Conservation (phyloP, 192 early-diverging fungal genomes). For the Mortierella hygrophila region DNA sequence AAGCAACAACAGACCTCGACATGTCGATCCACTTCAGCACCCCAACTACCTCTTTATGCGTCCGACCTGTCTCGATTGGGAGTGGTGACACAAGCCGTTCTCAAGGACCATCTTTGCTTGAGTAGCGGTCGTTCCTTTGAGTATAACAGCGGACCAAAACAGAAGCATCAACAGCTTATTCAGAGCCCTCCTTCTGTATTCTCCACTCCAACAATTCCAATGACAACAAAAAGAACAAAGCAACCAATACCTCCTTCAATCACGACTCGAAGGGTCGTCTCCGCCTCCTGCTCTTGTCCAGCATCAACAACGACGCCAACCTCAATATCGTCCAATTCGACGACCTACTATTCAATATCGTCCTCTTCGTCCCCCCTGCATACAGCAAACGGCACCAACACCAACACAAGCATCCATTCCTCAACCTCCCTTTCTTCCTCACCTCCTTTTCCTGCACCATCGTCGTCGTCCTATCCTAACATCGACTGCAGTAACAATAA, state of each 20-base stretch:
- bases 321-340: neutral
- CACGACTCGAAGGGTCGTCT: neutral
- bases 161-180: no score
- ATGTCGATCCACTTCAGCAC: neutral
- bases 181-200: neutral
- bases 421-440: slow-evolving; percentile 8
- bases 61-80: slow-evolving; percentile 9
- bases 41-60: neutral
- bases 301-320: neutral
- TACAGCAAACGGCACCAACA: neutral
- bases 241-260: neutral
- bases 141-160: neutral
- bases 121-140: neutral
- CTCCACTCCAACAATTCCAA: neutral
- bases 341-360: slow-evolving; percentile 6
- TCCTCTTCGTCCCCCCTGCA: slow-evolving; percentile 1
- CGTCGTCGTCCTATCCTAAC: slow-evolving; percentile 2
- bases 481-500: neutral
- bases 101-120: slow-evolving; percentile 23
- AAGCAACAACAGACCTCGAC: neutral
- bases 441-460: neutral
- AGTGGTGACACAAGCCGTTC: slow-evolving; percentile 24
- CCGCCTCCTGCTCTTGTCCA: neutral
- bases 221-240: neutral
- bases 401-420: neutral